A percentile compares a stretch with the other conserved stretches of the same genome.
Conservation (phyloP, 257 asterid species). For the Gentiana dahurica region DNA sequence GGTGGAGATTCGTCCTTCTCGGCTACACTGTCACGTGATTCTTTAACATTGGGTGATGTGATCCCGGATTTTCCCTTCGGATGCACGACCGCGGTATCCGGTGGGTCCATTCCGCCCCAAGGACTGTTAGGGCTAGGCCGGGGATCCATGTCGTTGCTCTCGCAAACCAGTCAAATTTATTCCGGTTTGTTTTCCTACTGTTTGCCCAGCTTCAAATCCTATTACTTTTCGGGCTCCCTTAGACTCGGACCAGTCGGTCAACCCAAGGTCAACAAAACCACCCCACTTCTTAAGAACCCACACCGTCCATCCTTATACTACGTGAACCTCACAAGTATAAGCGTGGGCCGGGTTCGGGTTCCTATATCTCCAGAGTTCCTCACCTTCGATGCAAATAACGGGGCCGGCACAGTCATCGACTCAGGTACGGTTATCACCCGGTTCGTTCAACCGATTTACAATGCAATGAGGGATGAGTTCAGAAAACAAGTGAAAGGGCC, state of each 20-base stretch:
- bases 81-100: slow-evolving; percentile 50
- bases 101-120: slow-evolving; percentile 67
- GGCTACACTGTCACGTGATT: slow-evolving; percentile 61
- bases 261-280: slow-evolving; percentile 57
- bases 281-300: slow-evolving; percentile 75
- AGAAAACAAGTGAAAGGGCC: slow-evolving; percentile 51
- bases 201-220: slow-evolving; percentile 71
- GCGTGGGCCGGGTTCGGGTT: slow-evolving; percentile 57
- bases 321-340: slow-evolving; percentile 71
- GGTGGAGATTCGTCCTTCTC: slow-evolving; percentile 62
- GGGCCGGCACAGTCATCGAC: slow-evolving; percentile 79
- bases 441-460: slow-evolving; percentile 48
- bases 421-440: slow-evolving; percentile 95
- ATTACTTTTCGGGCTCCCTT: slow-evolving; percentile 84
- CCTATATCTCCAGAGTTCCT: slow-evolving; percentile 54
- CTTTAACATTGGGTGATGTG: slow-evolving; percentile 45
- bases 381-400: slow-evolving; percentile 50
- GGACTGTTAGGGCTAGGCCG: slow-evolving; percentile 83
- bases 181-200: slow-evolving; percentile 79
- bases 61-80: slow-evolving; percentile 67
- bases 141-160: slow-evolving; percentile 66
- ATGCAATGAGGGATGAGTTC: slow-evolving; percentile 52
- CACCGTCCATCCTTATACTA: slow-evolving; percentile 74
- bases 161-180: slow-evolving; percentile 56
- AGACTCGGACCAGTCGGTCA: slow-evolving; percentile 76